Conservation (phyloP, 1,284 basidiomycete species). For the Trametes polyzona region DNA sequence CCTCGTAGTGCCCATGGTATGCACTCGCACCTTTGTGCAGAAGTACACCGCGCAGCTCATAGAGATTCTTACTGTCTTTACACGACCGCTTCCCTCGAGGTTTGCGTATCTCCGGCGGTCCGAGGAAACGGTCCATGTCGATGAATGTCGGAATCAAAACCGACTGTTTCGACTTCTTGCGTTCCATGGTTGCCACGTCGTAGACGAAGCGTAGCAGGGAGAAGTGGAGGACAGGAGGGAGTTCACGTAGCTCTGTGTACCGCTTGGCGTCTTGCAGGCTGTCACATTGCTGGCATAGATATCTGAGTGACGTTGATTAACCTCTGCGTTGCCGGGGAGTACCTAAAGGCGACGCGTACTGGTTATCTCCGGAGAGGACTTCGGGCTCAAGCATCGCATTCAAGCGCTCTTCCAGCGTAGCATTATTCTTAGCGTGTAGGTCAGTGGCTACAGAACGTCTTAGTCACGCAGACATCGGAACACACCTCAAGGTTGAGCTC, state of each 20-base stretch:
- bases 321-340: neutral
- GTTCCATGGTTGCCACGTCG: slow-evolving; percentile 73
- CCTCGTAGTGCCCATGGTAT: slow-evolving; percentile 92
- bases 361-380: slow-evolving; percentile 78
- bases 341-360: slow-evolving; percentile 45
- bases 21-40: slow-evolving; percentile 87
- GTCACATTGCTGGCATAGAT: slow-evolving; percentile 76
- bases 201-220: slow-evolving; percentile 90
- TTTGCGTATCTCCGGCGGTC: slow-evolving; percentile 22
- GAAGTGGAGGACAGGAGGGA: slow-evolving; percentile 88
- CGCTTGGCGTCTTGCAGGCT: slow-evolving; percentile 77
- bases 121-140: slow-evolving; percentile 74
- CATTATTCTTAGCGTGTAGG: slow-evolving; percentile 55
- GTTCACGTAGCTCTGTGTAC: slow-evolving; percentile 63
- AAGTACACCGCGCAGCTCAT: slow-evolving; percentile 83
- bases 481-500: slow-evolving; percentile 80
- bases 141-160: slow-evolving; percentile 75
- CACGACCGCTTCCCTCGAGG: slow-evolving; percentile 21
- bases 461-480: neutral
- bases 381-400: slow-evolving; percentile 66
- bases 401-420: slow-evolving; percentile 75
- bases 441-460: neutral
- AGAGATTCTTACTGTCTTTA: slow-evolving; percentile 45
- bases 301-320: slow-evolving; percentile 48
- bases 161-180: slow-evolving; percentile 82